phyloP scores from a whole-genome alignment of 345 rosid genomes.

The Microthlaspi erraticum region DNA sequence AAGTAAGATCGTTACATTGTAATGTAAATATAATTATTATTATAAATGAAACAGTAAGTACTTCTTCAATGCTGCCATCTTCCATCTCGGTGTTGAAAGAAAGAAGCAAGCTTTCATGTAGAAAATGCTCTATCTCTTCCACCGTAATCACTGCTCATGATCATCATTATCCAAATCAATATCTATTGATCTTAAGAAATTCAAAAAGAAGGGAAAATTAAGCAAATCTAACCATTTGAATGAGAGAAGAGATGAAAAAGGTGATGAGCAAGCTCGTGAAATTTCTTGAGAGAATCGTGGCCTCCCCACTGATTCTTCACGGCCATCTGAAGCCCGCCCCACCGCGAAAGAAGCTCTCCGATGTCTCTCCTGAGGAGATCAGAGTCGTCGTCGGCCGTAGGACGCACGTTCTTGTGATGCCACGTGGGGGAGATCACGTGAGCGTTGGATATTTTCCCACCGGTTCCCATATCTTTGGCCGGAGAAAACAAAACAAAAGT shows the following conservation, averaged over 20 bases:
- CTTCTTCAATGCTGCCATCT: conserved; percentile 93
- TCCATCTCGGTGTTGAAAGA: conserved; percentile 85
- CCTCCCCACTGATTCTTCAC: conserved; percentile 85
- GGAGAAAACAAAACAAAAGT: not conserved
- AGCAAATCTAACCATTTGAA: conserved; percentile 48
- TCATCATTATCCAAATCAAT: not conserved
- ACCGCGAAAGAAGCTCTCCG: conserved; percentile 53
- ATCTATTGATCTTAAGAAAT: not conserved
- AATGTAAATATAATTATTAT: not conserved
- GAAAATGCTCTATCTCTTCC: conserved; percentile 75
- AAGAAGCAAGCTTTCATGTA: conserved; percentile 75
- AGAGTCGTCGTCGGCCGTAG: conserved; percentile 17
- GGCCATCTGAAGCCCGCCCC: conserved; percentile 87
- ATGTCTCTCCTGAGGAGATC: conserved; percentile 50
- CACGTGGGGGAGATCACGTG: conserved; percentile 19
- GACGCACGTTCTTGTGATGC: conserved; percentile 29
- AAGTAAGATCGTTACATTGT: not conserved
- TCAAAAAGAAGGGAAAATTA: not conserved
- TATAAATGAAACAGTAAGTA: conserved; percentile 15
- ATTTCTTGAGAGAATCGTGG: conserved; percentile 56
- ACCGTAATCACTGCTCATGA: conserved; percentile 49
- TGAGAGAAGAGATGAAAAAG: conserved; percentile 60
- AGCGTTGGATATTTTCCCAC: conserved; percentile 14
- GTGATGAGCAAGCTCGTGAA: conserved; percentile 47
- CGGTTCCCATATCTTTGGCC: conserved; percentile 39